Evolutionary conservation across 176 grass and related monocot species (phyloP), one percentile per base, ranked within the genome.

Genomic region (Lolium perenne): DNA sequence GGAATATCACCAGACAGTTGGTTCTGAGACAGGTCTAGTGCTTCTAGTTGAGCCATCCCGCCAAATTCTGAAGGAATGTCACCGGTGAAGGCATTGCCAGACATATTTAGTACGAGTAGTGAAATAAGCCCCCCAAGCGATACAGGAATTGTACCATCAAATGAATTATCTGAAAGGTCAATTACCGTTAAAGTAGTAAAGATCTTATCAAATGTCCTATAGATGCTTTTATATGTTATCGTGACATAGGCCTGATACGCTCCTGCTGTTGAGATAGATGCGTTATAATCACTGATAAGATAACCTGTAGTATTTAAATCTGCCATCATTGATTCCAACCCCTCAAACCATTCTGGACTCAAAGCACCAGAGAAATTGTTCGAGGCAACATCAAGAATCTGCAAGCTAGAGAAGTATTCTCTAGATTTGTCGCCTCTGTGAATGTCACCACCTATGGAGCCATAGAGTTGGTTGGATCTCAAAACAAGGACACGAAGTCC

Each of bases 381-480:
- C 32, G 32, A 35, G 32, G 32, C 32, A 35, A 35, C 32, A 35
- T 35, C 32, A 35, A 35, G 32, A 35, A 35, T 35, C 32, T 35
- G 32, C 32, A 35, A 35, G 1, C 9, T 79, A 8, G 68, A n/a
- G 14, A 87, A 80, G 41, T 7, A 18, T 13, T 47, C 22, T 6
- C 21, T 23, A 40, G 3, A 71, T 9, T 72, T 13, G 0, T 10
- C 15, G 21, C 1, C 0, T 0, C 5, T 35, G 15, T 67, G 64
- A 16, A 21, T 17, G 64, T 1, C 8, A 78, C 40, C 8, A 10
- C 66, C 4, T 0, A 87, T 10, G 0, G 65, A 7, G 12, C 89
- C 63, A 64, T 87, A 18, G 8, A 87, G 46, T 14, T 10, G 7
- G 53, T 91, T 87, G 8, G 79, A 91, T 71, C 85, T 87, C 5